Evolutionary conservation across 2,329 filamentous ascomycete genomes (phyloP).

Genomic region (Tolypocladium tropicale): DNA sequence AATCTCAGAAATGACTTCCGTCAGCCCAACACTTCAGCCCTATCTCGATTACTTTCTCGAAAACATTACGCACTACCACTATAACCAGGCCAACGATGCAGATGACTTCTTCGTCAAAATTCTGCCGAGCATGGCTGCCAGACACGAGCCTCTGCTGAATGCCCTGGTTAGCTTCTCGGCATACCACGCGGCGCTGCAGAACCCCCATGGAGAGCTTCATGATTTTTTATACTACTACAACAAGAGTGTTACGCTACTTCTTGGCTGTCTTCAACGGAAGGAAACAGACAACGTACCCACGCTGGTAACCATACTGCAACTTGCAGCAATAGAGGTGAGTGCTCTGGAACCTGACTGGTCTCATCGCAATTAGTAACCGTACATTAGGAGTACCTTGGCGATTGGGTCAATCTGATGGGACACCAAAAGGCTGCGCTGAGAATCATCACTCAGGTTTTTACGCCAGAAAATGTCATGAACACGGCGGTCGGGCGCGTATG

Average conservation of each 20-base stretch:
- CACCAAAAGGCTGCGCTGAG: conserved; percentile 85
- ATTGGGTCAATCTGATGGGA: conserved; percentile 88
- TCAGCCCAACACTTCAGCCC: conserved; percentile 61
- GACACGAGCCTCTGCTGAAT: conserved; percentile 71
- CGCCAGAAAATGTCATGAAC: conserved; percentile 62
- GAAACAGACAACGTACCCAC: conserved; percentile 65
- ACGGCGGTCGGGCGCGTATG: conserved; percentile 63
- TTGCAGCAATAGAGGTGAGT: conserved; percentile 84
- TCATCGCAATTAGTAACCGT: conserved; percentile 1
- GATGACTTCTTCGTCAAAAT: conserved; percentile 64
- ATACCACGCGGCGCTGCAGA: conserved; percentile 68
- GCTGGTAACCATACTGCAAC: conserved; percentile 77
- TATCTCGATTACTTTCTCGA: conserved; percentile 72
- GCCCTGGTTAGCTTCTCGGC: conserved; percentile 81
- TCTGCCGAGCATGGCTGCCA: conserved; percentile 61
- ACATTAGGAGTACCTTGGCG: conserved; percentile 76
- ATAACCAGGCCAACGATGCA: conserved; percentile 62
- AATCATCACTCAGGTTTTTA: conserved; percentile 69
- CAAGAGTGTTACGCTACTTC: conserved; percentile 67
- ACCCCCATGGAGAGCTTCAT: conserved; percentile 61
- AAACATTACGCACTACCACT: conserved; percentile 73
- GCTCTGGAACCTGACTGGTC: not conserved
- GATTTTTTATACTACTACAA: conserved; percentile 88
- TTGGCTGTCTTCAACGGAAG: conserved; percentile 59
- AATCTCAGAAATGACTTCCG: conserved; percentile 39